These are phyloP conservation scores for Lentinus brumalis DNA, from an alignment of 768 basidiomycete species.

Conservation along the genomic window DNA sequence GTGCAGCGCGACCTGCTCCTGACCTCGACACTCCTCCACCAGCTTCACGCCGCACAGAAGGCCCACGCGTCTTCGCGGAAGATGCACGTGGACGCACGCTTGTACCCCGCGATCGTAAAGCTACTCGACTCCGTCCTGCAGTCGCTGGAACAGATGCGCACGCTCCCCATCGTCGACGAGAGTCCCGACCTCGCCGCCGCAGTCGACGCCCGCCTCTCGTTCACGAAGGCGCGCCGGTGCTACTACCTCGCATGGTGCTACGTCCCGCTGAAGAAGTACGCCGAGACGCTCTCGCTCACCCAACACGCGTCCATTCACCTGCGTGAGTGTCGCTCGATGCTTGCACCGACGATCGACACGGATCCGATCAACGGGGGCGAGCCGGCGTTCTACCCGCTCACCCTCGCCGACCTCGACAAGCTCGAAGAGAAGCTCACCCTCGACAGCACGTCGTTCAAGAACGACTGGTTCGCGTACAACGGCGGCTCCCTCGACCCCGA, in stretches of 20 bases:
- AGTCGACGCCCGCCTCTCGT: slow-evolving; percentile 74
- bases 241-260: slow-evolving; percentile 80
- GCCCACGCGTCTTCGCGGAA: slow-evolving; percentile 26
- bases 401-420: slow-evolving; percentile 40
- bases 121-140: slow-evolving; percentile 84
- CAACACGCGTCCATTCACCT: slow-evolving; percentile 73
- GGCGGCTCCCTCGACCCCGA: slow-evolving; percentile 52
- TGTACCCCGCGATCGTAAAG: slow-evolving; percentile 89
- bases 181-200: slow-evolving; percentile 79
- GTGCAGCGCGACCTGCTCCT: slow-evolving; percentile 89
- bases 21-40: slow-evolving; percentile 58
- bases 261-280: slow-evolving; percentile 65
- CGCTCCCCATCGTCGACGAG: slow-evolving; percentile 84
- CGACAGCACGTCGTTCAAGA: slow-evolving; percentile 57
- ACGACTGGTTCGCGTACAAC: slow-evolving; percentile 78
- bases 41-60: slow-evolving; percentile 25
- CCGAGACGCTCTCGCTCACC: slow-evolving; percentile 69
- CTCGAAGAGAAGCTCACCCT: slow-evolving; percentile 55
- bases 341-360: slow-evolving; percentile 38
- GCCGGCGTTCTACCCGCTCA: slow-evolving; percentile 59
- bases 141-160: slow-evolving; percentile 81
- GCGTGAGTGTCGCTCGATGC: slow-evolving; percentile 64
- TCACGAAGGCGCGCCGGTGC: slow-evolving; percentile 77
- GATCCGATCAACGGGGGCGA: slow-evolving; percentile 48
- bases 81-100: slow-evolving; percentile 63